Conservation (phyloP, 176 grass and related monocot species). For the Avena eriantha region DNA sequence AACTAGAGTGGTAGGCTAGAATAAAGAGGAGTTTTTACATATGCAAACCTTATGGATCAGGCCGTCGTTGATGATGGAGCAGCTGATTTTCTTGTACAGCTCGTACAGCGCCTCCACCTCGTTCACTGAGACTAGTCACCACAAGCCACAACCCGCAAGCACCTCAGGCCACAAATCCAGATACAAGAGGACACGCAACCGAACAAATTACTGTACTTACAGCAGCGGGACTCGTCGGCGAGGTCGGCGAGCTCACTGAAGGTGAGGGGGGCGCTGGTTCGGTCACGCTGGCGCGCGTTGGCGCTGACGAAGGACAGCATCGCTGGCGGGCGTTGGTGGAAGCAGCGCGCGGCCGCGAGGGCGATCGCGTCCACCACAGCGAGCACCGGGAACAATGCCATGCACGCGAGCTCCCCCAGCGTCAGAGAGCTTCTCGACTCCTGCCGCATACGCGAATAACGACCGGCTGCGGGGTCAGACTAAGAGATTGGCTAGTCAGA, state of each 20-base stretch:
- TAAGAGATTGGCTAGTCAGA: not conserved
- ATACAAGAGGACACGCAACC: not conserved
- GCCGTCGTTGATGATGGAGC: slow-evolving; percentile 56
- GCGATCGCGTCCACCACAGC: slow-evolving; percentile 47
- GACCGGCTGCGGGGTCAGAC: not conserved
- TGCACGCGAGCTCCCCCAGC: slow-evolving; percentile 53
- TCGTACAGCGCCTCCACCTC: slow-evolving; percentile 66
- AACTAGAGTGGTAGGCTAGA: not conserved
- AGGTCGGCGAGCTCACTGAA: slow-evolving; percentile 45
- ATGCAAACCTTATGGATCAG: slow-evolving; percentile 56
- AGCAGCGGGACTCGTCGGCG: slow-evolving; percentile 57
- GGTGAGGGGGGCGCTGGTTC: not conserved
- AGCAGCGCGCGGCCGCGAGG: slow-evolving; percentile 45
- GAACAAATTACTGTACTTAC: slow-evolving; percentile 32
- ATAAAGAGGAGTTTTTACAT: not conserved
- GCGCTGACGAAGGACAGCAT: slow-evolving; percentile 28
- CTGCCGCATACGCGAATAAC: slow-evolving; percentile 21
- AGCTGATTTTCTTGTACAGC: slow-evolving; percentile 59
- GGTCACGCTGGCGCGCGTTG: not conserved
- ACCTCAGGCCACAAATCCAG: slow-evolving; percentile 25
- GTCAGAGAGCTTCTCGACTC: slow-evolving; percentile 51
- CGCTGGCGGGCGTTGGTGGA: slow-evolving; percentile 33
- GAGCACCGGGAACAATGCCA: slow-evolving; percentile 53
- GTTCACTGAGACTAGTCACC: slow-evolving; percentile 53
- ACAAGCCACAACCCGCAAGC: not conserved